These are phyloP conservation scores for Sutorius australiensis DNA, from an alignment of 768 basidiomycete species.

Conservation along the genomic window DNA sequence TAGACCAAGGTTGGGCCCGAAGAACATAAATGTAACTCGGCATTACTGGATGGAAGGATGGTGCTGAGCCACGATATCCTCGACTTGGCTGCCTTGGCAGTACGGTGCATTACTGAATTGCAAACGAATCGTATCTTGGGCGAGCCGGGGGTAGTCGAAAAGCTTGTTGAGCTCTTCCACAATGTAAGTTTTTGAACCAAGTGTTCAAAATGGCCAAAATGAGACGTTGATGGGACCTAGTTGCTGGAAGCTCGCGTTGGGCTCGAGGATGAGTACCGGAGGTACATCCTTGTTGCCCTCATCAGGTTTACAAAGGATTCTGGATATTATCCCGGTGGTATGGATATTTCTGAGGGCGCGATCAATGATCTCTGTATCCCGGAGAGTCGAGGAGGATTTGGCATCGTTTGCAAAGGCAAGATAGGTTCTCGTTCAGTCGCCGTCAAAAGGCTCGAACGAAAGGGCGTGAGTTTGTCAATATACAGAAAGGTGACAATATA, in stretches of 20 bases:
- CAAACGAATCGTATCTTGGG: constrained; percentile 3
- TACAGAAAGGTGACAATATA: constrained; percentile 19
- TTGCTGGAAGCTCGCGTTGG: constrained; percentile 19
- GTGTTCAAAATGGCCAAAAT: neutral
- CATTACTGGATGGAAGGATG: constrained; percentile 14
- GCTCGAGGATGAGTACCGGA: constrained; percentile 17
- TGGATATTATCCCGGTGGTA: constrained; percentile 17
- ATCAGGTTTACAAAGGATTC: constrained; percentile 18
- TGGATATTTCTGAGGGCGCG: constrained; percentile 5
- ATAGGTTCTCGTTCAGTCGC: constrained; percentile 24
- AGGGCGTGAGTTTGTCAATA: neutral
- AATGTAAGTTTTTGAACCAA: constrained; percentile 12
- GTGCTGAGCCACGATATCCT: constrained; percentile 19
- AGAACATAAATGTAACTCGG: constrained; percentile 24
- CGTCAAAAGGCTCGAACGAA: constrained; percentile 19
- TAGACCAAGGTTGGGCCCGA: constrained; percentile 7
- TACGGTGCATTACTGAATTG: constrained; percentile 8
- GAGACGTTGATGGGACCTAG: constrained; percentile 11
- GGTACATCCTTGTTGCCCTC: constrained; percentile 15
- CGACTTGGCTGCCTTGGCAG: constrained; percentile 17
- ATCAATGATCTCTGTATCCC: constrained; percentile 7
- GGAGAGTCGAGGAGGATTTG: constrained; percentile 20
- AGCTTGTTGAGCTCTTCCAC: constrained; percentile 25
- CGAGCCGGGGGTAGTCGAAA: neutral
- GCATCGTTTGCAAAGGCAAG: constrained; percentile 18